Evolutionary conservation across 768 basidiomycete species (phyloP).

Genomic region (Mrakia frigida): DNA sequence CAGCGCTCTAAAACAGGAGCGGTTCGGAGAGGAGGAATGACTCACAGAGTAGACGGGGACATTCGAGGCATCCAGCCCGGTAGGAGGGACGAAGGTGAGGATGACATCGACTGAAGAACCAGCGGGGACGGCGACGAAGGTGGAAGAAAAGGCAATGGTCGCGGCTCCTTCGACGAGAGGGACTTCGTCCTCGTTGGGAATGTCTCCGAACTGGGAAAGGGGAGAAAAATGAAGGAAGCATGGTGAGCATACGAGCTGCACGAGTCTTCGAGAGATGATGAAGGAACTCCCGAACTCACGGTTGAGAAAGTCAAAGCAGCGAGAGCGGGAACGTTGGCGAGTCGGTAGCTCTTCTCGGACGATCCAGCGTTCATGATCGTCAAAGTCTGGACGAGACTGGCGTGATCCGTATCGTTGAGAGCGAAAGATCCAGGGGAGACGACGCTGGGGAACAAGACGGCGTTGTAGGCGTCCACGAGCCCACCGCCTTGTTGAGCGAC

Average conservation of each 20-base stretch:
- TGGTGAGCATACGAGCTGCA: neutral
- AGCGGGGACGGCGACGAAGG: constrained; percentile 17
- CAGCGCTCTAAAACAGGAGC: no score
- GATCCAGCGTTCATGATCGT: constrained; percentile 52
- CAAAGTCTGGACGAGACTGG: constrained; percentile 38
- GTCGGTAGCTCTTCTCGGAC: constrained; percentile 45
- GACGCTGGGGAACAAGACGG: constrained; percentile 52
- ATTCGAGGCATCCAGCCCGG: constrained; percentile 3
- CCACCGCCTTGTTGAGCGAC: constrained; percentile 42
- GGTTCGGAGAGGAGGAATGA: neutral
- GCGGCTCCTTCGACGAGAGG: constrained; percentile 15
- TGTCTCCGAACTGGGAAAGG: neutral
- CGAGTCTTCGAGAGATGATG: neutral
- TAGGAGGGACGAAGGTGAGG: constrained; percentile 25
- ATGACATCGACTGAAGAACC: neutral
- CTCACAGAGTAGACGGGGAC: constrained; percentile 28
- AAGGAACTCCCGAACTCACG: neutral
- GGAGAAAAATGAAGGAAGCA: neutral
- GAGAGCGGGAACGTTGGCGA: constrained; percentile 56
- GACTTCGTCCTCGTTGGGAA: constrained; percentile 9
- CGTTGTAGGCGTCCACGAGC: constrained; percentile 54
- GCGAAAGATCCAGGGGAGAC: constrained; percentile 56
- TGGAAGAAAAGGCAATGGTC: constrained; percentile 1
- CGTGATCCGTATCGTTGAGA: constrained; percentile 62
- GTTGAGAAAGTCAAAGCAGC: constrained; percentile 51